Percentiles rank a stretch among this genome's conserved stretches.
Evolutionary conservation across 805 yeast species (phyloP).

Genomic region (Ogataea nitratoaversa): DNA sequence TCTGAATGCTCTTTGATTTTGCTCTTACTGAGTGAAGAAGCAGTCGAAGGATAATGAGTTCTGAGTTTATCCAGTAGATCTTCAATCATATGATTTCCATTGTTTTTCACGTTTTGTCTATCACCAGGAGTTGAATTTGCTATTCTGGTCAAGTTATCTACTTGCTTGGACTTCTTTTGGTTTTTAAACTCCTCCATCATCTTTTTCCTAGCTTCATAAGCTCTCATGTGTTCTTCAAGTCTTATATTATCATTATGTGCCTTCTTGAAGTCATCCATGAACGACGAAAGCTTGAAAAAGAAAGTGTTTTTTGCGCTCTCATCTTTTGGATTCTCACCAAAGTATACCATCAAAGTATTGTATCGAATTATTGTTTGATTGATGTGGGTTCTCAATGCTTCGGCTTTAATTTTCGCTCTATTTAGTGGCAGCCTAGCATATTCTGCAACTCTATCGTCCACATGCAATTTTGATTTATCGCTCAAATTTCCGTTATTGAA

Average conservation of each 20-base stretch:
- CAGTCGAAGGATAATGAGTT: conserved; percentile 7
- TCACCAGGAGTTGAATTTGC: neutral
- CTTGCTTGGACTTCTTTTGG: conserved; percentile 7
- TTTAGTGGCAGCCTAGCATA: conserved; percentile 41
- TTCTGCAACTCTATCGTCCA: conserved; percentile 55
- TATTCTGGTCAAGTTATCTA: no score
- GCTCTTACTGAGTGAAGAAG: neutral
- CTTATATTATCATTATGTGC: conserved; percentile 63
- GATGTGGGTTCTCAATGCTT: conserved; percentile 45
- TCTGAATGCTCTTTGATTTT: conserved; percentile 9
- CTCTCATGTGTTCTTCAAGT: conserved; percentile 62
- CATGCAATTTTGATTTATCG: conserved; percentile 59
- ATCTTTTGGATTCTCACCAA: conserved; percentile 62
- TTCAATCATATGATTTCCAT: conserved; percentile 17
- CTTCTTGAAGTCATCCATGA: conserved; percentile 55
- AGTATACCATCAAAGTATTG: conserved; percentile 58
- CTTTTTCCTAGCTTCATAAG: conserved; percentile 61
- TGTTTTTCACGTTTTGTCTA: neutral
- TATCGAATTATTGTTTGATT: conserved; percentile 47
- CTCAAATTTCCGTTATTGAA: conserved; percentile 62
- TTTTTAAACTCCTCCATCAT: conserved; percentile 39
- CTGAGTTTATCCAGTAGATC: conserved; percentile 21
- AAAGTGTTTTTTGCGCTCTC: conserved; percentile 54
- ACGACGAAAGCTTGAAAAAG: conserved; percentile 56
- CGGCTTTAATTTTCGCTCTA: conserved; percentile 40